Evolutionary conservation across 2,329 filamentous ascomycete genomes (phyloP), one percentile per base, ranked within the genome.

Genomic region (Diaporthe caulivora): DNA sequence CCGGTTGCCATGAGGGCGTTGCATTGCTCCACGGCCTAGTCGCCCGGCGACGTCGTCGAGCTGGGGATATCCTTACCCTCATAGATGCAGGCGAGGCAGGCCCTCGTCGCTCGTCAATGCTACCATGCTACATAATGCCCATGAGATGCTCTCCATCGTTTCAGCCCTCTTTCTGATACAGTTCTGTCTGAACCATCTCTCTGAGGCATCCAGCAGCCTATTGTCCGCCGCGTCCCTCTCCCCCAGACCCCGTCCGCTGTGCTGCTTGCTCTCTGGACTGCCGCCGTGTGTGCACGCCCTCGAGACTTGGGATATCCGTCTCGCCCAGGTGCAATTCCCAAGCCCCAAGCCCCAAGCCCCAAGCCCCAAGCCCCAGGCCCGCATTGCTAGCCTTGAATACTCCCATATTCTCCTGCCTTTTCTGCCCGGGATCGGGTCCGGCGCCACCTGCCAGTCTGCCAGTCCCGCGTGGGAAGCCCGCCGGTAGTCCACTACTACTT

Each of bases 121-220:
- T 58, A 51, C 72, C 68, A 42, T 55, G 49, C 47, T 57, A 71
- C 68, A 65, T 65, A 71, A 47, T 67, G 60, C 58, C 68, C 58
- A 31, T 71, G 68, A 71, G 68, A 65, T 74, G 60, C 49, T 55
- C 54, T 64, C 72, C 40, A 57, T 71, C 70, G 70, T 74, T 72
- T 74, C 73, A 74, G 70, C 70, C 70, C 11, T 67, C 54, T 62
- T 74, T 62, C 73, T 72, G 73, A 72, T 55, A 69, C 73, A 72
- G 54, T 44, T 44, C 73, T 64, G 62, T 64, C 64, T 62, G 54
- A 62, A 53, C 72, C 54, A 62, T 72, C 70, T 44, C 55, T 65
- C n/a, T 29, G 37, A 73, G 57, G 31, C 60, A 54, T 54, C 49
- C 67, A 54, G 44, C 53, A 47, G 40, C 37, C 29, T 34, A n/a